Percentiles rank a stretch among this genome's conserved stretches.
phyloP scores from a whole-genome alignment of 2,329 filamentous ascomycete species.

The Meredithiella fracta region DNA sequence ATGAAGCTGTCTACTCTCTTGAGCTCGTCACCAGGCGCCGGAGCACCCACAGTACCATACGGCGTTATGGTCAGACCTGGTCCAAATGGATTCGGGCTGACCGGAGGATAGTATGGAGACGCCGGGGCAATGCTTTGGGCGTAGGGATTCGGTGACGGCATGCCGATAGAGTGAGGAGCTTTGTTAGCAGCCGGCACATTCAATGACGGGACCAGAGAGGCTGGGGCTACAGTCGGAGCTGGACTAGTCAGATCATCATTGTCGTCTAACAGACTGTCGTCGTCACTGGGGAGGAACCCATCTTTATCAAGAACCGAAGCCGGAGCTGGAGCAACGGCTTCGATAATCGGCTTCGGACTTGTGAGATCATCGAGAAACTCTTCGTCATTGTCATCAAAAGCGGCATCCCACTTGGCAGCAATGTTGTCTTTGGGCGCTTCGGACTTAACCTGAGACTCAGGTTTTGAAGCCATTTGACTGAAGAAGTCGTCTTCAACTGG shows the following conservation, averaged over 20 bases:
- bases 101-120: conserved; percentile 1
- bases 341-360: conserved; percentile 22
- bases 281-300: conserved; percentile 64
- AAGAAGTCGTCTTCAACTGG: not conserved
- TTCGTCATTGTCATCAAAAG: conserved; percentile 60
- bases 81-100: conserved; percentile 8
- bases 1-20: conserved; percentile 66
- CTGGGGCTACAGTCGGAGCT: not conserved
- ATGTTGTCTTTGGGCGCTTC: conserved; percentile 40
- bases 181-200: not conserved
- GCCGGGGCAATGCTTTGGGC: conserved; percentile 7
- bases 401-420: conserved; percentile 68
- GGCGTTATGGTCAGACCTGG: conserved; percentile 16
- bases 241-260: conserved; percentile 25
- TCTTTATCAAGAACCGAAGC: conserved; percentile 38
- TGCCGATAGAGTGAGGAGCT: not conserved
- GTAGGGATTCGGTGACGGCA: conserved; percentile 8
- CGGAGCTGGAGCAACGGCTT: not conserved
- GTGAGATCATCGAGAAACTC: conserved; percentile 48
- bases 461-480: no score
- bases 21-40: conserved; percentile 26
- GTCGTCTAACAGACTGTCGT: conserved; percentile 71
- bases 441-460: no score
- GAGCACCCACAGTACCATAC: conserved; percentile 24
- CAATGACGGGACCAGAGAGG: not conserved